Base-by-base conservation (phyloP, 208 protist species). In the Leishmania arabica region DNA sequence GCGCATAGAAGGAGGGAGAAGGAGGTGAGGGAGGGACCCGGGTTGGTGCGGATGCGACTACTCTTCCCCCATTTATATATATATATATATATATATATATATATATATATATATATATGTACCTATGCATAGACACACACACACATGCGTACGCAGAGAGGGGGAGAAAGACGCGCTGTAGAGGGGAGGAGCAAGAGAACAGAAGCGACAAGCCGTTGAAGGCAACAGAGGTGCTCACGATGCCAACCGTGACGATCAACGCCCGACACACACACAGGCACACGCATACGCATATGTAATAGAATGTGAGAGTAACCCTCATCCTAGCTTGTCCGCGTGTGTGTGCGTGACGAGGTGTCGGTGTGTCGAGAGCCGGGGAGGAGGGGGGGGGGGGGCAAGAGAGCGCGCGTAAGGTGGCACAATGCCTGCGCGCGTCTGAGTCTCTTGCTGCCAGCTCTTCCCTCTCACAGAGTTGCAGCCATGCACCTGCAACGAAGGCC, bases 181-280 rank as follows among this genome's bases (percentile, higher is more conserved):
- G 15, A 17, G 9, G 15, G 49, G 15, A 17, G 49, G 49, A 53
- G 49, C 49, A 42, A 8, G 40, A 42, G 31, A 15, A 34, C 3
- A 49, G 66, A 47, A 27, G 40, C 3, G 58, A 65, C 19, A 24
- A 31, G n/a, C 27, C 19, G 24, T 7, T 34, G 58, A 65, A 65
- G 58, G 15, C 27, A 13, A 15, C 0, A 31, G 24, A 65, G n/a
- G 58, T 34, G n/a, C 58, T 24, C 6, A 65, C 58, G 15, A 65
- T 31, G 58, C 58, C 13, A 24, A 31, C 58, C 27, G 15, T 65
- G 24, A 13, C n/a, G 8, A 49, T 24, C 19, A 40, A 71, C 19
- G 66, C 5, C 27, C 24, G 58, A 15, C 78, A 79, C 64, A 79
- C 60, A 69, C 45, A 80, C 3, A 58, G 8, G 34, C 34, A 40